Percentiles rank a stretch among this genome's conserved stretches.
These are phyloP conservation scores for Rhododendron mucronatum DNA, from an alignment of 148 eudicot genomes.

Conservation along the genomic window DNA sequence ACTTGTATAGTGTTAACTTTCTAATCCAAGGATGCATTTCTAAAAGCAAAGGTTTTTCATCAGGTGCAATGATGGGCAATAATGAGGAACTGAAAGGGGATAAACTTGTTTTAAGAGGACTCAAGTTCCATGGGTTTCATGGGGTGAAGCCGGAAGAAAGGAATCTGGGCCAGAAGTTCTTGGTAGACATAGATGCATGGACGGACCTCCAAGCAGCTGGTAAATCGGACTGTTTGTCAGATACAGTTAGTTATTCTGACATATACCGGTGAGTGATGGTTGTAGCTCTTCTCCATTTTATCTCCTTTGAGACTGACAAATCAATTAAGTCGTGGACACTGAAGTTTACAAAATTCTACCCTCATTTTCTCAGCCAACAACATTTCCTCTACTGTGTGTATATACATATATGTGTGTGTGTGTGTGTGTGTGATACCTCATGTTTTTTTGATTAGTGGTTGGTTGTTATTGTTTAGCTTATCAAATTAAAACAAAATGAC, in stretches of 20 bases:
- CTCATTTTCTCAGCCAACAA: neutral
- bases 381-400: neutral
- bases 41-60: neutral
- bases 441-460: neutral
- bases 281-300: neutral
- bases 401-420: neutral
- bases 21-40: neutral
- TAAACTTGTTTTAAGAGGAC: conserved; percentile 71
- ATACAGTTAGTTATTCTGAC: conserved; percentile 76
- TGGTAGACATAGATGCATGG: conserved; percentile 90
- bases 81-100: conserved; percentile 54
- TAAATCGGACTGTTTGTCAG: conserved; percentile 55
- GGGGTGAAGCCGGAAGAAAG: conserved; percentile 85
- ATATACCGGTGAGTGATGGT: conserved; percentile 61
- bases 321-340: neutral
- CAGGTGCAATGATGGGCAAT: conserved; percentile 31
- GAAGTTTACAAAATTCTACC: neutral
- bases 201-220: conserved; percentile 80
- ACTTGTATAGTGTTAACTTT: neutral
- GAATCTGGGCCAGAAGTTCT: conserved; percentile 81
- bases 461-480: neutral
- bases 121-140: conserved; percentile 84
- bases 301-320: neutral
- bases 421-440: neutral
- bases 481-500: neutral